A percentile compares a stretch with the other conserved stretches of the same genome.
Evolutionary conservation across 495 filamentous ascomycete genomes (phyloP).

Genomic region (Rusavskia elegans): DNA sequence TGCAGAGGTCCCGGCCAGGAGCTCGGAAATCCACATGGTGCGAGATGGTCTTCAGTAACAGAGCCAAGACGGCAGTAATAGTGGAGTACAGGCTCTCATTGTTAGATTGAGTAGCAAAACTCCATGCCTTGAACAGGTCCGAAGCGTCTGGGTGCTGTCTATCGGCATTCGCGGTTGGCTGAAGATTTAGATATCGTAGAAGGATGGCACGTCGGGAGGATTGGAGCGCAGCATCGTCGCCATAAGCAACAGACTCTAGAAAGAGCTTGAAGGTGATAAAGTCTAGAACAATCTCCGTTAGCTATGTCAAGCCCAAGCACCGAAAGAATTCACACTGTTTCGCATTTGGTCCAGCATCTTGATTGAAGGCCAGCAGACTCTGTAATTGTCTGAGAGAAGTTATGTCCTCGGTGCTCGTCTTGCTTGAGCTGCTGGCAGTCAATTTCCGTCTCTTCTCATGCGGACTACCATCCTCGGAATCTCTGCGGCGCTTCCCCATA

Average conservation of each 20-base stretch:
- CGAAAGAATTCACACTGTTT: conserved; percentile 35
- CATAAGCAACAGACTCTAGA: conserved; percentile 44
- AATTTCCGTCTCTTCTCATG: conserved; percentile 29
- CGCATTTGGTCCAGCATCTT: conserved; percentile 36
- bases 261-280: conserved; percentile 64
- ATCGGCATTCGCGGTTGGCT: conserved; percentile 40
- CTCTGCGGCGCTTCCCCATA: conserved; percentile 10
- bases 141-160: conserved; percentile 44
- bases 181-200: conserved; percentile 53
- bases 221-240: conserved; percentile 30
- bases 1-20: conserved; percentile 55
- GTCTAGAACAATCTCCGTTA: conserved; percentile 27
- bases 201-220: conserved; percentile 43
- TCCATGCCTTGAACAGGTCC: conserved; percentile 68
- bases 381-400: conserved; percentile 42
- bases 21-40: conserved; percentile 51
- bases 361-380: conserved; percentile 48
- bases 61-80: conserved; percentile 57
- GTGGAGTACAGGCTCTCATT: conserved; percentile 60
- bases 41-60: conserved; percentile 61
- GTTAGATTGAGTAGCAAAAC: conserved; percentile 51
- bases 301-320: not conserved
- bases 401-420: conserved; percentile 28
- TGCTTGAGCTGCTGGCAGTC: conserved; percentile 5
- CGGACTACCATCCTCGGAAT: conserved; percentile 12